Evolutionary conservation across 352 stramenopile genomes (phyloP).

Genomic region (Phytophthora litchii): DNA sequence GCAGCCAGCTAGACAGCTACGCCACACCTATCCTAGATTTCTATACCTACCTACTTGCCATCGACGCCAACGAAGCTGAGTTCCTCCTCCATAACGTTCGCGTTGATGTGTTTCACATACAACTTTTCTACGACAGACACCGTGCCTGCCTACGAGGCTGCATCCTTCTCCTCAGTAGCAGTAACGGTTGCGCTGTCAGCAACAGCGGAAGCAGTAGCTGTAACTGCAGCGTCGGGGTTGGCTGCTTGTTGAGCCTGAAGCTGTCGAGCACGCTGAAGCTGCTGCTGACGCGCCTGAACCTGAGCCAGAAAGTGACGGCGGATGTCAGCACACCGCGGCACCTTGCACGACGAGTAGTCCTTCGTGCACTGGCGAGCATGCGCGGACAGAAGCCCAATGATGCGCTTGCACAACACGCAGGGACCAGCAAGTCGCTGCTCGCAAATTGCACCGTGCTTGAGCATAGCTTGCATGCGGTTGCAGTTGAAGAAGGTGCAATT

Average conservation of each 20-base stretch:
- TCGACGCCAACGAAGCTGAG: slow-evolving; percentile 6
- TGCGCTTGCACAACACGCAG: slow-evolving; percentile 87
- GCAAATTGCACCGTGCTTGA: slow-evolving; percentile 89
- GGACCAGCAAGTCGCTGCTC: slow-evolving; percentile 81
- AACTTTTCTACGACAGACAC: slow-evolving; percentile 19
- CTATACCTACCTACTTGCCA: slow-evolving; percentile 33
- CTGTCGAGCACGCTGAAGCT: slow-evolving; percentile 52
- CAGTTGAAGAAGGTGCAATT: slow-evolving; percentile 89
- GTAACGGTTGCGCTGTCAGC: slow-evolving; percentile 2
- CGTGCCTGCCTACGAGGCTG: slow-evolving; percentile 12
- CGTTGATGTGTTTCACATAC: slow-evolving; percentile 2
- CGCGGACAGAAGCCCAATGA: slow-evolving; percentile 81
- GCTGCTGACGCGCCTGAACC: slow-evolving; percentile 75
- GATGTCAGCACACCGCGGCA: slow-evolving; percentile 87
- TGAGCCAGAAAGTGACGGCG: slow-evolving; percentile 83
- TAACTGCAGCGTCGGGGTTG: slow-evolving; percentile 5
- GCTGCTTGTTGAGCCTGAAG: slow-evolving; percentile 30
- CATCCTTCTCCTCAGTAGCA: slow-evolving; percentile 31
- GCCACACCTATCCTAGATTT: slow-evolving; percentile 40
- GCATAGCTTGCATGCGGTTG: slow-evolving; percentile 87
- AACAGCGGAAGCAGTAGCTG: slow-evolving; percentile 3
- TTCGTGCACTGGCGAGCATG: slow-evolving; percentile 87
- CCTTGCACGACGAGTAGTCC: slow-evolving; percentile 75
- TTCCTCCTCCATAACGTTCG: slow-evolving; percentile 3
- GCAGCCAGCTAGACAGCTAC: slow-evolving; percentile 6